These are phyloP conservation scores for Vachellia pachyceras DNA, from an alignment of 306 rosid genomes.

Conservation along the genomic window DNA sequence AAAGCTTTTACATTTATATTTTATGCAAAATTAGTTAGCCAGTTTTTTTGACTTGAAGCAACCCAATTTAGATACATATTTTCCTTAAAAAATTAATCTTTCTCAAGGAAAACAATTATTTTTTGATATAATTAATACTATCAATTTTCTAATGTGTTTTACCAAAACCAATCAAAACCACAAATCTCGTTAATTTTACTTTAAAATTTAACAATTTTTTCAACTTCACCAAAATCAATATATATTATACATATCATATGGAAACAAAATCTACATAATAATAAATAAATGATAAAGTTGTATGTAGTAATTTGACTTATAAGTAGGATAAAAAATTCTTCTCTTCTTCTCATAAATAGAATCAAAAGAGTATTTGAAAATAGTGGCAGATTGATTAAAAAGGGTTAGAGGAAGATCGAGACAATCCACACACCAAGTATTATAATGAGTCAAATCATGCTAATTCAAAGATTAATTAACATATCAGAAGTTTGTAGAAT, in stretches of 20 bases:
- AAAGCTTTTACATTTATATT: background rate
- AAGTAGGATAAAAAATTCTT: too few relatives aligned
- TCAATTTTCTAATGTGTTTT: too few relatives aligned
- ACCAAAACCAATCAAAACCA: too few relatives aligned
- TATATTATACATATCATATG: too few relatives aligned
- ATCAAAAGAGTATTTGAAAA: background rate
- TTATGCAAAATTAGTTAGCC: background rate
- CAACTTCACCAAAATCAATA: too few relatives aligned
- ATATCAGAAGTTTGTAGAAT: background rate
- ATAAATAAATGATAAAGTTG: too few relatives aligned
- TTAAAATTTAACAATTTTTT: too few relatives aligned
- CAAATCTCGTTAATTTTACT: too few relatives aligned
- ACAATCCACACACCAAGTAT: background rate
- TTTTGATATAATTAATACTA: background rate
- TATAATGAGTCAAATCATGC: background rate
- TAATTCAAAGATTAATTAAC: too few relatives aligned
- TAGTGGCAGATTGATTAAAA: background rate
- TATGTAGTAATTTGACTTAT: too few relatives aligned
- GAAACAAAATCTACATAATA: too few relatives aligned
- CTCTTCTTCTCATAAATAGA: too few relatives aligned
- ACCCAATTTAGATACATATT: background rate
- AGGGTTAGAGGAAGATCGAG: background rate
- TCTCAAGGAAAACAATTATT: background rate
- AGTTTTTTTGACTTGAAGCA: background rate
- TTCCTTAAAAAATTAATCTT: background rate